Evolutionary conservation across 495 filamentous ascomycete species (phyloP), one percentile per base, ranked within the genome.

Genomic region (Podospora fimiseda): DNA sequence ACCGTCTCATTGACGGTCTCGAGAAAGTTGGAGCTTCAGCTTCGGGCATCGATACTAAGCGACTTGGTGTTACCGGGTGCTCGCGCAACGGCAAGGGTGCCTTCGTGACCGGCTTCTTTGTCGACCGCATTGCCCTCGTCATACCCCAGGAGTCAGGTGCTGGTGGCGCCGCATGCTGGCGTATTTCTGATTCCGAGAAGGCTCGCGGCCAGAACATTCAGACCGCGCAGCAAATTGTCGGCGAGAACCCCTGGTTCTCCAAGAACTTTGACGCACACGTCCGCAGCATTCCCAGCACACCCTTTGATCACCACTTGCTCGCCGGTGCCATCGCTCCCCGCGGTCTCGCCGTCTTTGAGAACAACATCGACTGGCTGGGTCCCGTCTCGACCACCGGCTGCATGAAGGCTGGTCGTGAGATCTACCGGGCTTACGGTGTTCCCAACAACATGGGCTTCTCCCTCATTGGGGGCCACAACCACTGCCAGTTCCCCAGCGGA

Each of bases 21-120:
- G 75, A 78, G 68, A 70, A 68, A 62, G 60, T 74, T n/a, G 65
- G 63, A 20, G 59, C 60, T 15, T 49, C 53, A n/a, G 59, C 55
- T 24, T 67, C 73, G 18, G 73, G 72, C 36, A 78, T 79, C 61
- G 74, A 80, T 61, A 60, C 71, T 49, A 74, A 60, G 56, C 67
- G 68, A 0, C 60, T 80, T 9, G 77, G 74, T 41, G 75, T 78
- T 8, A 77, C 75, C 1, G 77, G 76, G 7, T 80, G 76, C 63
- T 76, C 73, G 41, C 74, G 76, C 44, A 79, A 80, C 65, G 76
- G 76, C 52, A 79, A 80, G 66, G 77, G 77, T 36, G 75, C 77
- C 22, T 73, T 80, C 53, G 48, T 79, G 19, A 71, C 69, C 42
- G 76, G 76, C 7, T 76, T 76, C 0, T 62, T 80, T 18, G 74